phyloP scores from a whole-genome alignment of 345 rosid species.

The Syzygium aromaticum region DNA sequence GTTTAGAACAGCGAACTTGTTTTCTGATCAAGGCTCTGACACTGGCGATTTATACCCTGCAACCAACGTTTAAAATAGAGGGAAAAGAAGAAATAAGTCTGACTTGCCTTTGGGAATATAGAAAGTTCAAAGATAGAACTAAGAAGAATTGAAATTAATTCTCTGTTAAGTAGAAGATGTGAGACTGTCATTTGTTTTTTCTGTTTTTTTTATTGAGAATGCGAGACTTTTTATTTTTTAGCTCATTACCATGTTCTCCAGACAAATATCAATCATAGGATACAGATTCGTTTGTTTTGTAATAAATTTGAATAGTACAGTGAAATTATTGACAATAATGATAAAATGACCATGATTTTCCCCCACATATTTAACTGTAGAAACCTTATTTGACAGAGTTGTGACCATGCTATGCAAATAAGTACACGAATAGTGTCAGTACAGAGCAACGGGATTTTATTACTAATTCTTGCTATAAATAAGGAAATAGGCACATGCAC shows the following conservation, averaged over 20 bases:
- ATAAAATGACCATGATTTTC: background rate
- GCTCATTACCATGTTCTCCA: background rate
- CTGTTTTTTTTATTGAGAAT: background rate
- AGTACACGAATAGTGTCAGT: rapidly evolving
- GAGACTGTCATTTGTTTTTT: background rate
- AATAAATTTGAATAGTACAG: background rate
- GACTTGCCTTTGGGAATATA: background rate
- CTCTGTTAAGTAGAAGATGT: background rate
- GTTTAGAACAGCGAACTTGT: background rate
- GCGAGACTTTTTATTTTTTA: background rate
- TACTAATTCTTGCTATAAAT: background rate
- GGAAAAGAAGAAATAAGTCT: too few species aligned
- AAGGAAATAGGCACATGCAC: background rate
- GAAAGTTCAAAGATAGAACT: background rate
- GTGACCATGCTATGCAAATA: background rate
- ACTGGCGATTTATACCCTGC: background rate
- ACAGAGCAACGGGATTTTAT: background rate
- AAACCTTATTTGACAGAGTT: background rate
- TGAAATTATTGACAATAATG: background rate
- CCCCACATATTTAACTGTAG: background rate
- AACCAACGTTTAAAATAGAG: too few species aligned
- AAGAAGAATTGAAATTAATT: background rate
- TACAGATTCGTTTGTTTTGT: background rate
- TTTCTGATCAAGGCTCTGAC: background rate
- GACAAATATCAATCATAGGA: background rate